Base-by-base conservation (phyloP, 371 early-diverging fungal genomes). In the Cokeromyces recurvatus region DNA sequence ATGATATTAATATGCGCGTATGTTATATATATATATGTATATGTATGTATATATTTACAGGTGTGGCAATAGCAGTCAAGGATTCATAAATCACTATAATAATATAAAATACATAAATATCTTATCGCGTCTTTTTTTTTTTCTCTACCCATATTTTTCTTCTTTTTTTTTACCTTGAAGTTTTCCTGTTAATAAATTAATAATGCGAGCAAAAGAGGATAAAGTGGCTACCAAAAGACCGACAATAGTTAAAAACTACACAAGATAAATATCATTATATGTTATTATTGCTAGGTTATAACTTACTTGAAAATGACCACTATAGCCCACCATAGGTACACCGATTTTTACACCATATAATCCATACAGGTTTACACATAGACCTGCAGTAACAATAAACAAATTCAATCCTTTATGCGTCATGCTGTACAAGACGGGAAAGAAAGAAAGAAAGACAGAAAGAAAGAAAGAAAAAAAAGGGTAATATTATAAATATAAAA, bases 221-320 rank as follows among this genome's bases (percentile, higher is more conserved):
- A 46, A 3, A 4, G 53, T 46, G 6, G 53, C 39, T 2, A 53
- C 41, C 27, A 38, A 25, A 16, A 53, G 14, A 3, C 46, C 46
- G 1, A 53, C 19, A 19, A 53, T 53, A 15, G 53, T 53, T 19
- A 53, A 36, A 25, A 38, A 47, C 47, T 47, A 44, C 3, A 34
- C 0, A 15, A 35, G 14, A 19, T 9, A 31, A 32, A 12, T 12
- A 21, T 5, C 29, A 34, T 34, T 9, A 34, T 14, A 34, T 34
- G 14, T 4, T 15, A 34, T 34, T 14, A 11, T 1, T 36, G 12
- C 16, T n/a, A 11, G 10, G 0, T 17, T 17, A 31, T 9, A 15
- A 25, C 12, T 35, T 46, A 53, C 53, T 38, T 57, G 58, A 29
- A 27, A 57, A 43, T 57, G 53, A 6, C 58, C 58, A 15, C 58